Conservation (phyloP, 805 yeast genomes). For the Yamadazyma paraphyllophila region DNA sequence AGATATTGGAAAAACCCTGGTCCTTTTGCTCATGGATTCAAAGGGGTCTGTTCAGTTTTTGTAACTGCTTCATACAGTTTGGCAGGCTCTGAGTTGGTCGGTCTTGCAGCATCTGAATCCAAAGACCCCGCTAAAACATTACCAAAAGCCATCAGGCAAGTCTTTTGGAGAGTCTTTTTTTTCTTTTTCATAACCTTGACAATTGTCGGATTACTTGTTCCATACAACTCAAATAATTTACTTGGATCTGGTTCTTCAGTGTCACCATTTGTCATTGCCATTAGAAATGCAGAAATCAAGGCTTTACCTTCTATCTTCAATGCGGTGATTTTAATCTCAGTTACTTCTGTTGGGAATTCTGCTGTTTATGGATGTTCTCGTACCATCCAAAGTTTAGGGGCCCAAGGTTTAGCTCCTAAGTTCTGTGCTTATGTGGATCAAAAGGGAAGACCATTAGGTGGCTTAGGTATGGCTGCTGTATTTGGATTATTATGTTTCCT, state of each 20-base stretch:
- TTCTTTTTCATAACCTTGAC: conserved; percentile 36
- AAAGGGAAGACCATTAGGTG: conserved; percentile 42
- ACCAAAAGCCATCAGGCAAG: conserved; percentile 44
- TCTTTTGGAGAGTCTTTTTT: conserved; percentile 42
- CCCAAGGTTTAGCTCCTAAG: conserved; percentile 67
- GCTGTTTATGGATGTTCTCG: conserved; percentile 74
- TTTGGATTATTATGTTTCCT: conserved; percentile 42
- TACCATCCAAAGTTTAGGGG: conserved; percentile 64
- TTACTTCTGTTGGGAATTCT: conserved; percentile 74
- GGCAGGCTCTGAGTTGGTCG: conserved; percentile 39
- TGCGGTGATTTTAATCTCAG: conserved; percentile 70
- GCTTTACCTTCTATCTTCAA: conserved; percentile 73
- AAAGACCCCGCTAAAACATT: conserved; percentile 37
- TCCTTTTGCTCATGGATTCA: conserved; percentile 37
- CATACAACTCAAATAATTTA: conserved; percentile 48
- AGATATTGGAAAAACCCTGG: conserved; percentile 32
- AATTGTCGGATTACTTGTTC: conserved; percentile 42
- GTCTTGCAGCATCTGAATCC: conserved; percentile 40
- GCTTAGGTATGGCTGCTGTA: conserved; percentile 28
- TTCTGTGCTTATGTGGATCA: conserved; percentile 39
- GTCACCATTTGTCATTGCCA: conserved; percentile 77
- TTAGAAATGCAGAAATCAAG: conserved; percentile 56
- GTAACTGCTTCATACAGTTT: conserved; percentile 37
- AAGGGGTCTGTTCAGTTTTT: conserved; percentile 37
- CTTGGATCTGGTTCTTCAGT: conserved; percentile 50